Base-by-base conservation (phyloP, 306 rosid species). In the Pyrus communis region DNA sequence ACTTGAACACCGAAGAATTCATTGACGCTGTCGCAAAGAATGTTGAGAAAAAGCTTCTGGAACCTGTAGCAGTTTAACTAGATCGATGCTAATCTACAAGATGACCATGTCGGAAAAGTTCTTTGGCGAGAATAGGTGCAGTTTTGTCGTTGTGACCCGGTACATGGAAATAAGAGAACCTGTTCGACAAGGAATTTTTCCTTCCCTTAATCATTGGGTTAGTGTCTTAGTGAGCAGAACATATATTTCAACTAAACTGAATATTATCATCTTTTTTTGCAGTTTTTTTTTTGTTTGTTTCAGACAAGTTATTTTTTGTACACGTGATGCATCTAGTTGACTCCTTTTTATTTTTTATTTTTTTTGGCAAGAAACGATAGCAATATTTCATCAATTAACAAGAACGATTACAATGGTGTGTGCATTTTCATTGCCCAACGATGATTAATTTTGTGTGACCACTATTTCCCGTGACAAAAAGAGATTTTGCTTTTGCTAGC, bases 1-100 rank as follows among this genome's bases (percentile, higher is more conserved):
- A 92, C 88, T 81, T 96, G 80, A 92, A 82, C 87, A 92, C 99
- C 0, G 93, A 89, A 85, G 98, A 92, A 74, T 96, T 96, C 77
- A 84, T 96, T 22, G 96, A 89, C 74, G 84, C 93, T 18, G 97
- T 96, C 38, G 96, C 91, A 8, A 86, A 82, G 15, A 95, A 86
- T 75, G 96, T 92, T 45, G 80, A 82, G 68, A 60, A 38, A 65
- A 91, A 89, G 81, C 89, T 92, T 81, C 85, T 11, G n/a, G 78
- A 77, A 49, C 85, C 92, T 59, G 86, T 84, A 14, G 28, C 54
- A 60, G 86, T 85, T 60, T 80, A 76, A 77, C 54, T 42, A 27
- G 38, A 27, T 61, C 8, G 2, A 4, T 57, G 21, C 4, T 5
- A 17, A 64, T 64, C 43, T 31, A 38, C 11, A 58, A n/a, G 54